Conservation (phyloP, 2,329 filamentous ascomycete species). For the Chaetothyriales sp. region DNA sequence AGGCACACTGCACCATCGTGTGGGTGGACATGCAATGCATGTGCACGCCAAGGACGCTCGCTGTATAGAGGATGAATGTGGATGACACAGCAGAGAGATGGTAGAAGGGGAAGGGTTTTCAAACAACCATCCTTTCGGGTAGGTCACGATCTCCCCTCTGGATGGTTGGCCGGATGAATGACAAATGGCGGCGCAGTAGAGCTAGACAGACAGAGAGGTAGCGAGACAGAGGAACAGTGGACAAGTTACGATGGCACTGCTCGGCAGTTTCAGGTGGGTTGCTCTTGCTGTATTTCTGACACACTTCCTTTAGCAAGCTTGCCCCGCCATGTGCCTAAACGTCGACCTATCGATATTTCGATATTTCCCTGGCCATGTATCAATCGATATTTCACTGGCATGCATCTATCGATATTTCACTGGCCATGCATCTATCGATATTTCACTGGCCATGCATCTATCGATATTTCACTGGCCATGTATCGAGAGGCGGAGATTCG, state of each 20-base stretch:
- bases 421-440: not conserved
- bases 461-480: not conserved
- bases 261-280: too few relatives aligned
- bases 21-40: too few relatives aligned
- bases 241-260: not conserved
- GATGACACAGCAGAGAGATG: not conserved
- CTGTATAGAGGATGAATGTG: not conserved
- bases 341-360: too few relatives aligned
- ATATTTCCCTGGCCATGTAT: too few relatives aligned
- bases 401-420: not conserved
- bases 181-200: not conserved
- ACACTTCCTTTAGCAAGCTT: too few relatives aligned
- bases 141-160: not conserved
- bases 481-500: not conserved
- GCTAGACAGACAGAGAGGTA: not conserved
- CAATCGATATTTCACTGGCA: not conserved
- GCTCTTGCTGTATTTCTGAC: too few relatives aligned
- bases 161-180: not conserved
- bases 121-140: not conserved
- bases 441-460: not conserved
- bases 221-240: not conserved
- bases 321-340: too few relatives aligned
- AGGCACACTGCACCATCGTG: not conserved
- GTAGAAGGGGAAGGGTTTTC: not conserved
- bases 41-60: too few relatives aligned